These are phyloP conservation scores for Lotus japonicus DNA, from an alignment of 306 rosid genomes.

Conservation along the genomic window DNA sequence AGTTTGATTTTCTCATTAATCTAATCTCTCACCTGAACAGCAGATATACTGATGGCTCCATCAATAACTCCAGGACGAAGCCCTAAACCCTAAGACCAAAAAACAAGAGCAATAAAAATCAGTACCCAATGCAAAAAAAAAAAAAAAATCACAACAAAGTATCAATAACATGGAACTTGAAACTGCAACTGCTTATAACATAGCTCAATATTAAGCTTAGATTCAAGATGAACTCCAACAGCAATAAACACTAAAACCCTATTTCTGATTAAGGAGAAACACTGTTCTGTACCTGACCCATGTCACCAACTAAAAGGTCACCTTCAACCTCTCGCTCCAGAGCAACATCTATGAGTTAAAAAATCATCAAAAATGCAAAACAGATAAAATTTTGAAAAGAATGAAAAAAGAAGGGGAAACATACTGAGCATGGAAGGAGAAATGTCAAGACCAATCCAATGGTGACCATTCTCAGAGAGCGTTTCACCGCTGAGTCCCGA, in stretches of 20 bases:
- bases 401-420: not conserved
- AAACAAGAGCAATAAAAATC: not conserved
- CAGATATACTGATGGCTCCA: conserved; percentile 92
- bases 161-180: not conserved
- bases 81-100: conserved; percentile 78
- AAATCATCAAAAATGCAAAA: not conserved
- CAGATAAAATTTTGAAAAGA: too few relatives aligned
- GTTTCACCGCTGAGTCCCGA: conserved; percentile 96
- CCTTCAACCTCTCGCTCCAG: conserved; percentile 87
- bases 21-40: conserved; percentile 65
- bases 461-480: conserved; percentile 66
- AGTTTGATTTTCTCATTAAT: not conserved
- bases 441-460: conserved; percentile 92
- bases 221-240: not conserved
- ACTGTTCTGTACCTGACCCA: too few relatives aligned
- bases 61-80: conserved; percentile 86
- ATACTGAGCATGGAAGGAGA: conserved; percentile 93
- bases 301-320: conserved; percentile 83
- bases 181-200: too few relatives aligned
- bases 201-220: too few relatives aligned
- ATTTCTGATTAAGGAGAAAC: too few relatives aligned
- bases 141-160: not conserved
- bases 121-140: too few relatives aligned
- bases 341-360: conserved; percentile 51
- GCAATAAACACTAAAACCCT: not conserved